phyloP scores from a whole-genome alignment of 2,329 filamentous ascomycete species.

The Rhynchosporium secalis region DNA sequence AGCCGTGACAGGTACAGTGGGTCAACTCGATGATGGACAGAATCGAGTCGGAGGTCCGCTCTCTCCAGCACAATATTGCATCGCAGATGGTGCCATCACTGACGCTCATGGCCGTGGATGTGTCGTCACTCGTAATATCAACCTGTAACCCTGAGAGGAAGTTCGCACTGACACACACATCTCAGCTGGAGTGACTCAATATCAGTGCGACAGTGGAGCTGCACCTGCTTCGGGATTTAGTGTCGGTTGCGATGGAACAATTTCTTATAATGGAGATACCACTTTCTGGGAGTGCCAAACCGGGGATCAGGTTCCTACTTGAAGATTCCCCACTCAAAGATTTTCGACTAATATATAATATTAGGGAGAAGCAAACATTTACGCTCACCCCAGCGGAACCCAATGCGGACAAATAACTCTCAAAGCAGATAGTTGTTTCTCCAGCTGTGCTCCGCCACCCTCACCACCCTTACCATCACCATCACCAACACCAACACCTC shows the following conservation, averaged over 20 bases:
- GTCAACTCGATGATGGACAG: constrained; percentile 62
- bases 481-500: constrained; percentile 10
- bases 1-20: constrained; percentile 51
- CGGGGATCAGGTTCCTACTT: constrained; percentile 47
- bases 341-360: background rate
- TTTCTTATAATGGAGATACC: constrained; percentile 50
- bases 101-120: constrained; percentile 59
- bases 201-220: constrained; percentile 51
- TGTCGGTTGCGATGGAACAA: constrained; percentile 51
- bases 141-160: background rate
- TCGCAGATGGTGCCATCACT: constrained; percentile 53
- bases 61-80: constrained; percentile 51
- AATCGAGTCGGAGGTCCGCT: constrained; percentile 54
- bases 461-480: background rate
- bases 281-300: constrained; percentile 61
- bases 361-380: constrained; percentile 47
- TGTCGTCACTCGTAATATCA: constrained; percentile 55
- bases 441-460: background rate
- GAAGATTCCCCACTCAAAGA: background rate
- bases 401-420: constrained; percentile 53
- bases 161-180: background rate
- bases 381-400: constrained; percentile 43
- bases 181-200: constrained; percentile 18
- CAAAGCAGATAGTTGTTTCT: constrained; percentile 28
- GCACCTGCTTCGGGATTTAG: constrained; percentile 55